A percentile compares a stretch with the other conserved stretches of the same genome.
Conservation (phyloP, 345 rosid species). For the Aegle marmelos region DNA sequence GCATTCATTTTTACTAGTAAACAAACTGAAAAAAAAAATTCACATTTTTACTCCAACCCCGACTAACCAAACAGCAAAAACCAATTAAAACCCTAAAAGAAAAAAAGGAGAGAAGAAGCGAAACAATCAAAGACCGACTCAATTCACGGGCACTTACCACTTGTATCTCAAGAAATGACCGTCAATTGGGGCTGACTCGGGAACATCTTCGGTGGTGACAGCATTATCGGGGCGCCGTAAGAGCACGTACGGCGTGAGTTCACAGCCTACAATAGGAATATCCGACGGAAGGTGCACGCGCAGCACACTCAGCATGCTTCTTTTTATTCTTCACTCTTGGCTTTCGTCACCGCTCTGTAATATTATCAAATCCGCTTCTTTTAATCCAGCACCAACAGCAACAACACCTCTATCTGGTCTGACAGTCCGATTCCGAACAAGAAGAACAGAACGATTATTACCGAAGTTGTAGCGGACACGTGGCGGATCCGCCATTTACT, state of each 20-base stretch:
- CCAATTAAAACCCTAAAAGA: background rate
- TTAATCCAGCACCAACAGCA: background rate
- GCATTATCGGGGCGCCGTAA: conserved; percentile 69
- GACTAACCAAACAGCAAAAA: background rate
- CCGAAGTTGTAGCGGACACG: conserved; percentile 37
- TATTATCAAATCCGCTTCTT: conserved; percentile 20
- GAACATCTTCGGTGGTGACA: conserved; percentile 64
- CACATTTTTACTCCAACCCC: background rate
- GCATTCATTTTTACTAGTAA: background rate
- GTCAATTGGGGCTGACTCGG: conserved; percentile 77
- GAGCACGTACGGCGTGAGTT: conserved; percentile 89
- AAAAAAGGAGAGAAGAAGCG: background rate
- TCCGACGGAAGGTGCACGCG: conserved; percentile 96
- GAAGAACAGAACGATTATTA: background rate
- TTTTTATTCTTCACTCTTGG: conserved; percentile 27
- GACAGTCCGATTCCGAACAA: background rate
- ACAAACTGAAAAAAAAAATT: background rate
- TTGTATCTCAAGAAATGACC: conserved; percentile 85
- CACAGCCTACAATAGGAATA: conserved; percentile 96
- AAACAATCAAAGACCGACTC: background rate
- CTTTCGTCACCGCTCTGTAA: conserved; percentile 32
- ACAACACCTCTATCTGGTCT: conserved; percentile 8
- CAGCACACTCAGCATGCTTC: conserved; percentile 91
- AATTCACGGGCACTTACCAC: conserved; percentile 62
- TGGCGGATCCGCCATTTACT: conserved; percentile 72